phyloP scores from a whole-genome alignment of 225 moss, liverwort and hornwort genomes.

The Lunularia cruciata region DNA sequence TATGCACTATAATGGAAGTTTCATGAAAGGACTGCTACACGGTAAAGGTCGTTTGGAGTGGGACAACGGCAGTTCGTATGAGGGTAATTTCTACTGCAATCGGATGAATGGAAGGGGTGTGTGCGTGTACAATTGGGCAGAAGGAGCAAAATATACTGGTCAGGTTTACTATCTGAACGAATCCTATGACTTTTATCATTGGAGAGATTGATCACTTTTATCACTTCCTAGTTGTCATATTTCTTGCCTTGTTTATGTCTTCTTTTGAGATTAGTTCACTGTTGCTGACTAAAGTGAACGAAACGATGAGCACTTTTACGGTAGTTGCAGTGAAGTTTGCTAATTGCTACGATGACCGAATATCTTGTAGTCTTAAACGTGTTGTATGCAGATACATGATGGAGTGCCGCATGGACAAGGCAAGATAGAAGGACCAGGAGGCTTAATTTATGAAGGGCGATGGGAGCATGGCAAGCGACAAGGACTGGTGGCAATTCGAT shows the following conservation, averaged over 20 bases:
- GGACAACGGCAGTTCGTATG: conserved; percentile 41
- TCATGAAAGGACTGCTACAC: conserved; percentile 45
- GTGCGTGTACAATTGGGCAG: conserved; percentile 34
- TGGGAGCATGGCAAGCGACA: conserved; percentile 40
- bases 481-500: conserved; percentile 29
- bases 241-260: too few species aligned
- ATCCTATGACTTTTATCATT: too few species aligned
- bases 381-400: conserved; percentile 36
- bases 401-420: conserved; percentile 46
- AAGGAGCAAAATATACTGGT: conserved; percentile 38
- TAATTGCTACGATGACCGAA: too few species aligned
- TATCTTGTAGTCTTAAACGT: background rate
- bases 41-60: conserved; percentile 42
- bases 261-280: too few species aligned
- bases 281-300: too few species aligned
- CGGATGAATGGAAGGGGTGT: conserved; percentile 34
- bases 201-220: too few species aligned
- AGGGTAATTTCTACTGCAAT: conserved; percentile 39
- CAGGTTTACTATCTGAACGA: too few species aligned
- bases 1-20: conserved; percentile 36
- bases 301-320: too few species aligned
- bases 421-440: conserved; percentile 32
- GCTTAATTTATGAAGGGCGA: conserved; percentile 37
- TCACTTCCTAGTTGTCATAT: too few species aligned
- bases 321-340: too few species aligned